Evolutionary conservation across 2,329 filamentous ascomycete genomes (phyloP), one percentile per base, ranked within the genome.

Genomic region (Neofusicoccum sp.): DNA sequence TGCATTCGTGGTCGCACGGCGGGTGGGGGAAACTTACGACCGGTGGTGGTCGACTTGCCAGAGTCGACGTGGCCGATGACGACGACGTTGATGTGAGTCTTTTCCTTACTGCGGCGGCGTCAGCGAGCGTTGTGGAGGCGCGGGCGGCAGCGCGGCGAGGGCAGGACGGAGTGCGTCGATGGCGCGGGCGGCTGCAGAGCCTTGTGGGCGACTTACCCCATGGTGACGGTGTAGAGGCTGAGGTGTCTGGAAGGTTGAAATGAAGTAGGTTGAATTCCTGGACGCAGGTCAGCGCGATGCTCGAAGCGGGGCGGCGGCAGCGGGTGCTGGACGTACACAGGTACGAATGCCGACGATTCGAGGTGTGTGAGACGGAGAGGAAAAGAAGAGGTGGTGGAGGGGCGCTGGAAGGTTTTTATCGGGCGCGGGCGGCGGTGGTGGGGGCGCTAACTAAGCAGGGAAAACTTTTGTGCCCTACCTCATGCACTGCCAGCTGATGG

Each of bases 31-130:
- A 67, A 71, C 87, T 89, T 88, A 91, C 79, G 80, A 68, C 90
- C 87, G 73, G 88, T 90, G 81, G 93, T 97, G 81, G 93, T 97
- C 73, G 93, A 96, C 89, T 97, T 97, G 85, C 93, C 93, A 82
- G 92, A 96, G 84, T 96, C 92, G 91, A 96, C 93, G 89, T 96
- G 93, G 86, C 93, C 92, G 87, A 96, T 96, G 82, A 96, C 92
- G 84, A 96, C 92, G 82, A 96, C 89, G 90, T 82, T 82, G 83
- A 98, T 91, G 82, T 98, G 93, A 82, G 80, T 83, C 89, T 96
- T 96, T 69, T 93, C 90, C 76, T 96, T 98, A 90, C 93, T 93
- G 77, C 73, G 68, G 56, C 31, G 7, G 28, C 44, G 58, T 60
- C 14, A 60, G 58, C 30, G 58, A 61, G 57, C 44, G 51, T 34